Evolutionary conservation across 2,329 filamentous ascomycete genomes (phyloP), one percentile per base, ranked within the genome.

Genomic region (Epichloe baconii): DNA sequence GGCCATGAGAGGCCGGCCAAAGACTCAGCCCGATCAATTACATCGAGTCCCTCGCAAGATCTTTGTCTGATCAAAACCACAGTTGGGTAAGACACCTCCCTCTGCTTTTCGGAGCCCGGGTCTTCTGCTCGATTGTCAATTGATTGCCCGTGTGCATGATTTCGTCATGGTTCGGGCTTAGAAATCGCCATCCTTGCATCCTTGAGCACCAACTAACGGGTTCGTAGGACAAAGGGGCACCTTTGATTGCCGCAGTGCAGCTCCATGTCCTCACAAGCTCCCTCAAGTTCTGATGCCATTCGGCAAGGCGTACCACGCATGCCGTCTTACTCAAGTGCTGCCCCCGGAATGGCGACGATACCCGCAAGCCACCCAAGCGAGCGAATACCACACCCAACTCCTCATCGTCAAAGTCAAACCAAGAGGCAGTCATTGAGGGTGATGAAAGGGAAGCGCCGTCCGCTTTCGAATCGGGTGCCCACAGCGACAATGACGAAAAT

Each of bases 401-500:
- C 31, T 55, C 26, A 31, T 11, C 26, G 26, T 31, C 26, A 31
- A 31, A 31, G 26, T 11, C 35, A 61, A 58, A 63, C 31, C 19
- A 49, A 38, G 45, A 45, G 44, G 53, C 52, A 55, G 52, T 60
- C 6, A 51, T 57, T 17, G 51, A 52, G 52, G 58, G 60, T 5
- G 57, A 61, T 31, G 60, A 66, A n/a, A 52, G 58, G 36, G 59
- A 67, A 52, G 64, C 61, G 26, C 66, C 67, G 7, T 74, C 77
- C 59, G 68, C 73, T 6, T 80, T 79, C 58, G 77, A 79, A 54
- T 71, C 68, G 4, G 65, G 67, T 35, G 62, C 66, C 6, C 58
- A 67, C 34, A 66, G 67, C 17, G 66, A 71, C 35, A 64, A 63
- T 36, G 74, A 78, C 23, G 72, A 78, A 49, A 59, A 65, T 26